Evolutionary conservation across 1,139 yeast genomes (phyloP), one percentile per base, ranked within the genome.

Genomic region (Candida pseudocylindracea): DNA sequence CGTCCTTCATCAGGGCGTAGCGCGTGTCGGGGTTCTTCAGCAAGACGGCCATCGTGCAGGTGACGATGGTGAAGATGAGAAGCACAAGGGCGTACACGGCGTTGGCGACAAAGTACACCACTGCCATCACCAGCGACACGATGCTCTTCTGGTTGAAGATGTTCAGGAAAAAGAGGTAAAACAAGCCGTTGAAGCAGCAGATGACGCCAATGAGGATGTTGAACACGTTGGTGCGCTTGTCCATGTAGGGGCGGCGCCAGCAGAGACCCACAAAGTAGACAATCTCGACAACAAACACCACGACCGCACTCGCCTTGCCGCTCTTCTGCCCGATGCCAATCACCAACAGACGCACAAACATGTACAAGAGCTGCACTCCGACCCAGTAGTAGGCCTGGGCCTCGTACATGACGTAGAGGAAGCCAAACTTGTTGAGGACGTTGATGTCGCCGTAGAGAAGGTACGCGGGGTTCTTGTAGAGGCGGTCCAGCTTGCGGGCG

Each of bases 381-480:
- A 83, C 65, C 63, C 83, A 88, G 63, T 76, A 88, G 53, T 78
- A 88, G 38, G 72, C 67, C 36, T 79, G 79, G 12, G 96, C 96
- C 39, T 85, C 66, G 58, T 65, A 88, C 55, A 83, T 94, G 29
- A 85, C 83, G 44, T 88, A 88, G 40, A 91, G 54, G 54, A 88
- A 88, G 0, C 99, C 99, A 57, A 78, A 88, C 44, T 79, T 69
- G 57, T 81, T 81, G 44, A 91, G 63, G 39, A 80, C 71, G 30
- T 62, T 63, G 10, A 74, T 68, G 48, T 91, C 93, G 33, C 96
- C 93, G 48, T 67, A 88, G 38, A 88, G 60, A 39, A 85, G 61
- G 49, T 81, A 88, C 1, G 98, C 98, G 0, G 98, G 93, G 45
- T 85, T 88, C 48, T 79, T 75, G 57, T 73, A 81, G 39, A 76